Percentiles rank a stretch among this genome's conserved stretches.
Evolutionary conservation across 768 basidiomycete genomes (phyloP).

Genomic region (Kwoniella bestiolae): DNA sequence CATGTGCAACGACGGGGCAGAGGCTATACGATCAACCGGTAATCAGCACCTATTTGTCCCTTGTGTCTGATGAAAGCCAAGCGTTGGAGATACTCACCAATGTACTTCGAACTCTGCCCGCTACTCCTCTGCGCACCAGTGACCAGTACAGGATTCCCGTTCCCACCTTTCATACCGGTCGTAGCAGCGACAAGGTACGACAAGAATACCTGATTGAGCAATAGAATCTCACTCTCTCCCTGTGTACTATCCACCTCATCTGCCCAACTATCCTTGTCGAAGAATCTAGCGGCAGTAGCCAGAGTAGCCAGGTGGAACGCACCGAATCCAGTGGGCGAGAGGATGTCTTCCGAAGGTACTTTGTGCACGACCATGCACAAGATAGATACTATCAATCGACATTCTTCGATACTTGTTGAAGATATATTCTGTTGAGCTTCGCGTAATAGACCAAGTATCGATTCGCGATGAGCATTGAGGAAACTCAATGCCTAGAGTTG

Average conservation of each 20-base stretch:
- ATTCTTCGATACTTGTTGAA: slow-evolving; percentile 73
- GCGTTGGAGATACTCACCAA: slow-evolving; percentile 19
- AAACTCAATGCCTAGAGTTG: slow-evolving; percentile 73
- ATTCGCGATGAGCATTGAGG: slow-evolving; percentile 78
- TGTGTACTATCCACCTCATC: slow-evolving; percentile 59
- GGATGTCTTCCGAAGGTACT: slow-evolving; percentile 74
- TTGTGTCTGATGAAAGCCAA: not conserved
- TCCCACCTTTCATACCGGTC: slow-evolving; percentile 36
- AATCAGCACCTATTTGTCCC: not conserved
- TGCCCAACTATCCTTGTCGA: slow-evolving; percentile 67
- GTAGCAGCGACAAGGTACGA: slow-evolving; percentile 44
- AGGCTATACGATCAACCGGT: slow-evolving; percentile 15
- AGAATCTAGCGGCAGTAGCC: slow-evolving; percentile 71
- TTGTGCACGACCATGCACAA: slow-evolving; percentile 71
- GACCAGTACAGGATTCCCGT: slow-evolving; percentile 46
- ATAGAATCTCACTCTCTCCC: slow-evolving; percentile 27
- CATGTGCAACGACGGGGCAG: slow-evolving; percentile 43
- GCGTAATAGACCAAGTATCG: slow-evolving; percentile 78
- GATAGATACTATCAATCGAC: slow-evolving; percentile 75
- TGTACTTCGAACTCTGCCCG: slow-evolving; percentile 31
- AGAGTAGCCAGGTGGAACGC: slow-evolving; percentile 80
- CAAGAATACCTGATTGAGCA: slow-evolving; percentile 41
- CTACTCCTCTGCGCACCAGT: slow-evolving; percentile 34
- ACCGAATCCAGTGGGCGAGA: slow-evolving; percentile 70
- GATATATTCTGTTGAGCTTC: slow-evolving; percentile 70